phyloP scores from a whole-genome alignment of 75 land plant species.

The Sequoiadendron giganteum region DNA sequence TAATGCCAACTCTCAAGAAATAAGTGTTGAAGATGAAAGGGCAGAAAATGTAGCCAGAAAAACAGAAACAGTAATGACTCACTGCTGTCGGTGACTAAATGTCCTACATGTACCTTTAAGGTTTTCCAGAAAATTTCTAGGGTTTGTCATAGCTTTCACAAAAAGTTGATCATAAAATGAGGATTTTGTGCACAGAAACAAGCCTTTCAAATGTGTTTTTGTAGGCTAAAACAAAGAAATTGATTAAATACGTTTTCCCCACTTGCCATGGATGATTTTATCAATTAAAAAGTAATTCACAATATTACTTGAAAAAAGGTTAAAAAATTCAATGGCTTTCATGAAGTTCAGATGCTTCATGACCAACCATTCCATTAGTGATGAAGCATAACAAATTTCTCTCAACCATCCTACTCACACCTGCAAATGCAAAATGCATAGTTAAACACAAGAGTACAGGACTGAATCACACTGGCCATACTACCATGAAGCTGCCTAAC shows the following conservation, averaged over 20 bases:
- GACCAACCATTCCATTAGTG: not conserved
- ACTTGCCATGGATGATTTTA: not conserved
- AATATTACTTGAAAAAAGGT: not conserved
- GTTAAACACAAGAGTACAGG: not conserved
- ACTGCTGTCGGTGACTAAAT: not conserved
- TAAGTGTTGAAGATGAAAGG: not conserved
- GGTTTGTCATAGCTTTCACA: not conserved
- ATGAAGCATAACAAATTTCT: not conserved
- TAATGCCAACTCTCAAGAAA: not conserved
- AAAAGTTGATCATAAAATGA: not conserved
- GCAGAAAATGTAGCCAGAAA: not conserved
- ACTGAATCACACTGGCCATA: not conserved
- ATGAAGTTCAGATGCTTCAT: not conserved
- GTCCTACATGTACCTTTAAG: not conserved
- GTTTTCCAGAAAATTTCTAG: not conserved
- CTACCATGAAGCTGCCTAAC: not conserved
- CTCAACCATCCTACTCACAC: not conserved
- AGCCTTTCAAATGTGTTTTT: not conserved
- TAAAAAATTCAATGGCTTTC: not conserved
- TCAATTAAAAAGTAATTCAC: not conserved
- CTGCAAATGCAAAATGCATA: not conserved
- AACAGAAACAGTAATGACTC: not conserved
- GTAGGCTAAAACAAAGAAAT: not conserved
- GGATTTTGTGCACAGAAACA: not conserved
- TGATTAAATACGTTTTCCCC: not conserved